These are phyloP conservation scores for Cordyceps cateniannulata DNA, from an alignment of 2,329 filamentous ascomycete species.

Conservation along the genomic window DNA sequence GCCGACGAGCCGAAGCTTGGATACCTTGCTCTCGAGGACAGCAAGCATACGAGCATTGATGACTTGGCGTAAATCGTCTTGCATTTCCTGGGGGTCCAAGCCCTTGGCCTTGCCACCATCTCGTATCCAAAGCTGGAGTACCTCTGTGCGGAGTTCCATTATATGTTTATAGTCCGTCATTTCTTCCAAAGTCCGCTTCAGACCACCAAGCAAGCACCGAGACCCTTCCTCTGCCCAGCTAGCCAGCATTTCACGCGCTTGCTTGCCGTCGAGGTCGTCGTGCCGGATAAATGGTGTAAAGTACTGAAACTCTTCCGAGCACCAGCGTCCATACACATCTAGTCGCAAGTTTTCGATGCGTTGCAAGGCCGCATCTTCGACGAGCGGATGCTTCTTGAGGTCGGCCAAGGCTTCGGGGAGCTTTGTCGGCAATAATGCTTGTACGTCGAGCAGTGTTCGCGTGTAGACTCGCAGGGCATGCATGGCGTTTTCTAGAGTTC, in stretches of 20 bases:
- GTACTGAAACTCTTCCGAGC: constrained; percentile 72
- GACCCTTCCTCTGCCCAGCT: constrained; percentile 58
- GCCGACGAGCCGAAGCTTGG: constrained; percentile 58
- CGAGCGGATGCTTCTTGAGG: constrained; percentile 63
- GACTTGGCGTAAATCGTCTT: constrained; percentile 59
- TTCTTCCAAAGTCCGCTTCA: constrained; percentile 51
- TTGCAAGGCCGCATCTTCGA: constrained; percentile 64
- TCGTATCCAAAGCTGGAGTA: constrained; percentile 70
- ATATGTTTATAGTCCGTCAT: constrained; percentile 63
- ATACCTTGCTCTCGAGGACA: constrained; percentile 57
- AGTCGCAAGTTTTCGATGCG: constrained; percentile 64
- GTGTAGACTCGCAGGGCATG: constrained; percentile 67
- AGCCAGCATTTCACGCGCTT: constrained; percentile 54
- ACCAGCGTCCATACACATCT: constrained; percentile 73
- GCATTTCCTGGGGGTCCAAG: constrained; percentile 60
- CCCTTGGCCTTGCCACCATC: constrained; percentile 58
- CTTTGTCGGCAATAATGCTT: constrained; percentile 65
- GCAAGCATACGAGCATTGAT: constrained; percentile 62
- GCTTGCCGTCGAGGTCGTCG: constrained; percentile 60
- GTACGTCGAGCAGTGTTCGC: constrained; percentile 69
- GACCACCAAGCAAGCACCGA: constrained; percentile 52
- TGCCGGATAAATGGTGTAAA: constrained; percentile 86
- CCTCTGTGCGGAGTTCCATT: constrained; percentile 60
- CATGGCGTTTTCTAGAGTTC: constrained; percentile 45
- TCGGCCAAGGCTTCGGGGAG: constrained; percentile 62